Evolutionary conservation across 345 rosid genomes (phyloP), one percentile per base, ranked within the genome.

Genomic region (Ceriops zippeliana): DNA sequence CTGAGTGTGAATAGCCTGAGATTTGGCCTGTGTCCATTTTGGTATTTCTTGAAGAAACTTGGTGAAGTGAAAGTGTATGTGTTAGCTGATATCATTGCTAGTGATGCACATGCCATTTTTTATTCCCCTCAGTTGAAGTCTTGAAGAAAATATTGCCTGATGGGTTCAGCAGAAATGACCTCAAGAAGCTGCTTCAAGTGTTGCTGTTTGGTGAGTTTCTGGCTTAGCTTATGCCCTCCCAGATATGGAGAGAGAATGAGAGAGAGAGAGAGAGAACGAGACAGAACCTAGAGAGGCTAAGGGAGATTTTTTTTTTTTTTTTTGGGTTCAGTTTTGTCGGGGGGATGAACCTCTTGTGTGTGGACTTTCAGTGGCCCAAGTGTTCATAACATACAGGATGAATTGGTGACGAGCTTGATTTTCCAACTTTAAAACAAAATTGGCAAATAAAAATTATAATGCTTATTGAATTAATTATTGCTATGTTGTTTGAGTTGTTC

Each of bases 31-130:
- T 76, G 69, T 20, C 54, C 62, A 20, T 42, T 56, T 37, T 22
- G 71, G 58, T 9, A 67, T 60, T 73, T 76, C 38, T 22, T 75
- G 52, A 78, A 31, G 58, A 81, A 74, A 64, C 78, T 85, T 5
- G 85, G 81, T 0, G 91, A 88, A 65, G 87, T 65, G 57, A 88
- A 81, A 0, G 83, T 30, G 83, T 72, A 86, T 11, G 88, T 71
- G 68, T 81, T 83, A 6, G 95, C 79, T 51, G 90, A 83, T 65
- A 89, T 60, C 82, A 89, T 78, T 47, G 95, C 85, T 54, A 81
- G 92, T 10, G 90, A 83, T 32, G 89, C 75, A 75, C 82, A 81
- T 15, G 93, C 86, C 93, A 88, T 86, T 30, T 26, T 26, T 57
- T 46, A 42, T 57, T 54, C 42, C 47, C 26, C 30, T 24, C 59